Evolutionary conservation across 495 filamentous ascomycete genomes (phyloP), one percentile per base, ranked within the genome.

Genomic region (Hypoxylon rickii): DNA sequence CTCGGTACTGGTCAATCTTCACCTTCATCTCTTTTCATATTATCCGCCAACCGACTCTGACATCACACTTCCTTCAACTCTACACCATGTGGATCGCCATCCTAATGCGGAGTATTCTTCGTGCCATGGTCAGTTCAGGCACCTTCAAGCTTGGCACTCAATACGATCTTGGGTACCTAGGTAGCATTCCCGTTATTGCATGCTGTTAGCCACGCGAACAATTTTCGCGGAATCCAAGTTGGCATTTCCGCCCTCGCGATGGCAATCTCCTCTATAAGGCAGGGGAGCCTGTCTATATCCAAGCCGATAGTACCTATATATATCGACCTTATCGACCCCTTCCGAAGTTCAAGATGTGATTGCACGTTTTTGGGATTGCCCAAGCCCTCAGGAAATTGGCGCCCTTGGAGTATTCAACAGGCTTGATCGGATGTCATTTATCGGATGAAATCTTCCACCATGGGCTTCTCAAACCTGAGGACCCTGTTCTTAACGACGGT

Each of bases 151-250:
- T 56, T 56, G 52, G 58, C 46, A 62, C 44, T 44, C 21, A 52
- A 56, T 44, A 43, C 32, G 38, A 57, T 57, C 47, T 57, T 56
- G 38, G 47, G 47, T 53, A 48, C 47, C 53, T 56, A 37, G 47
- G 47, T 53, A 48, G 47, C 17, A 62, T 56, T 42, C 20, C 37
- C 43, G 24, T 40, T 49, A 53, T 49, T 43, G 24, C 13, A 52
- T 46, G 16, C 2, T 33, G 3, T 44, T 47, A 17, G 7, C 45
- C 22, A 34, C 49, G 43, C 20, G 21, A 41, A 24, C 33, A 11
- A 44, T 17, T 10, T 38, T 37, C 7, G 37, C 52, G 52, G 46
- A 52, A 40, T n/a, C 33, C 37, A 44, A 56, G 29, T 41, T 37
- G 17, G 20, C 12, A 16, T 11, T 57, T 51, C 58, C 52, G 48